Evolutionary conservation across 257 asterid species (phyloP).

Genomic region (Cruciata laevipes): DNA sequence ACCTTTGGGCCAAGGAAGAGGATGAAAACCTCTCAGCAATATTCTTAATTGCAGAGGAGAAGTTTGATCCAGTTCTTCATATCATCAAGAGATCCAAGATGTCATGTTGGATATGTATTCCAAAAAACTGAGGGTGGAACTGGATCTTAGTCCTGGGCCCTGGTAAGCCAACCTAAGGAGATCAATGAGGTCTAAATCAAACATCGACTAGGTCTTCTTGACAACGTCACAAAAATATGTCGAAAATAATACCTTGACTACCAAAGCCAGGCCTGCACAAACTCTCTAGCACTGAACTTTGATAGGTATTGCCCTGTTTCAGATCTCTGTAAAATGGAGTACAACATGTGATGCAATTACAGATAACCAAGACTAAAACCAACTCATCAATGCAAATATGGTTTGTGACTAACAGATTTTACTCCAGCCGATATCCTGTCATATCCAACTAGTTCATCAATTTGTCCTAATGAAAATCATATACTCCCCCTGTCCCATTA

Average conservation of each 20-base stretch:
- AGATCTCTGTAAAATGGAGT: conserved; percentile 2
- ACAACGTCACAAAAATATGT: not conserved
- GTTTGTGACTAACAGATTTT: not conserved
- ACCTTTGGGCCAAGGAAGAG: not conserved
- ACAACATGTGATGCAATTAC: not conserved
- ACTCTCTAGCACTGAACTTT: not conserved
- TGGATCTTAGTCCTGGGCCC: not conserved
- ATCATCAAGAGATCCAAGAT: not conserved
- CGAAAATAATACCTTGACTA: not conserved
- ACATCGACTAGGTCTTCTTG: not conserved
- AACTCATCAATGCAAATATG: no score
- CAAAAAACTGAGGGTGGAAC: not conserved
- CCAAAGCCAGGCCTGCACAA: not conserved
- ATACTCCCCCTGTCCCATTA: not conserved
- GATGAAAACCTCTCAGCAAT: not conserved
- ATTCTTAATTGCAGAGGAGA: not conserved
- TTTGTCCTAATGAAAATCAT: not conserved
- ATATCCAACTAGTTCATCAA: not conserved
- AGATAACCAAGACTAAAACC: not conserved
- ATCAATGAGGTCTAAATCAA: not conserved
- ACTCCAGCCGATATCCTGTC: not conserved
- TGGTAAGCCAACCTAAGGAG: not conserved
- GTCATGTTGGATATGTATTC: not conserved
- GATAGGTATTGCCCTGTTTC: not conserved
- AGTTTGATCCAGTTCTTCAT: not conserved